Base-by-base conservation (phyloP, 164 flowering plant genomes). In the Tetrastigma voinierianum region DNA sequence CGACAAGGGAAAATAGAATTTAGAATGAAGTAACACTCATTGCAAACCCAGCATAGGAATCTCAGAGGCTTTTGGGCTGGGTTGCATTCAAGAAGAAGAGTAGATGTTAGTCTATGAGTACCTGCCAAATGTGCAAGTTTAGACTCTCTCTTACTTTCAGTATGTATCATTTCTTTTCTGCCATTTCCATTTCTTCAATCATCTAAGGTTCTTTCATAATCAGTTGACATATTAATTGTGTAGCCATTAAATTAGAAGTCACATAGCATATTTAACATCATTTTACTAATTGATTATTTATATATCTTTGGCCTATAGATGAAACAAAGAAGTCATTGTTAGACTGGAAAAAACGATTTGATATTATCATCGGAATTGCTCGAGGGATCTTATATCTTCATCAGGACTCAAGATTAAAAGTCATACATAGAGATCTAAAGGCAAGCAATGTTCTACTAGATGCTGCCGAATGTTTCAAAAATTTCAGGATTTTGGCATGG, bases 351-450 rank as follows among this genome's bases (percentile, higher is more conserved):
- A 78, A 51, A 16, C 77, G 83, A 0, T 68, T 65, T 25, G 69
- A 72, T 7, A 79, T 82, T n/a, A n/a, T n/a, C n/a, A n/a, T n/a
- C n/a, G n/a, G n/a, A n/a, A n/a, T n/a, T n/a, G n/a, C n/a, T n/a
- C 67, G 80, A 61, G 86, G 86, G 5, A 24, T 82, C 49, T 66
- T 80, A 19, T 82, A 82, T 53, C 78, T 82, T 51, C 86, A 82
- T 68, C 73, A 74, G 52, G 83, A 82, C 55, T 82, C 81, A 9
- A 58, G 82, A 19, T 57, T 82, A 2, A 76, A 66, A 59, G 75
- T 80, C 47, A 75, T 80, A n/a, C 84, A 80, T 43, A 54, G 84
- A 40, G 81, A 80, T 44, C 52, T 80, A 8, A 81, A 81, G 65
- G 73, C 79, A 0, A 77, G 79, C 70, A 81, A 81, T 55, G 64